Evolutionary conservation across 192 early-diverging fungal genomes (phyloP), one percentile per base, ranked within the genome.

Genomic region (Backusella westeae): DNA sequence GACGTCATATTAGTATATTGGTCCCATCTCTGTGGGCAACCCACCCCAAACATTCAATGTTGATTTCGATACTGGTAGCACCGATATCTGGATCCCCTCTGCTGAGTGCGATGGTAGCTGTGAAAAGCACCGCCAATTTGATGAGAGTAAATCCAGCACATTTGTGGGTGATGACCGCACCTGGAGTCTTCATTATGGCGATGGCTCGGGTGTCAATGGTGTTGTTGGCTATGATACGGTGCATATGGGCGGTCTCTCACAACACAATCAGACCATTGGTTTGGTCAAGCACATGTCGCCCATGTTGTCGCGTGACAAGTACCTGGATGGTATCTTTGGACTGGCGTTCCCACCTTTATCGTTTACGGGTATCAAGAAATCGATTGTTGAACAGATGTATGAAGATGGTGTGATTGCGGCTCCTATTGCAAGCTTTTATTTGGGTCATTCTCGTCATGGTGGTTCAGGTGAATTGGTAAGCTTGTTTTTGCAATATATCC

Each of bases 51-150:
- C 76, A 26, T 93, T 93, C 65, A 86, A 88, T 17, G 80, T 93
- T 71, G 88, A 87, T 34, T 91, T 94, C 72, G 93, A 94, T 70
- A 94, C 93, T 0, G 93, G 93, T 7, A 91, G 90, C n/a, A 83
- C 88, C 32, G 90, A 92, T 80, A 77, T 94, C 46, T 94, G 93
- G 91, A 59, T 88, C 17, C 80, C 87, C 12, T 77, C 80, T 38
- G 67, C 70, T 6, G 52, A 71, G 0, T 88, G 85, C 42, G 68
- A 44, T 34, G 26, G 26, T 17, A 76, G 52, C 6, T 72, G 77
- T 34, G 75, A 49, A 6, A 71, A 66, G 3, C 85, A 83, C 36
- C 71, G 75, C 21, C 69, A 69, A 19, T 78, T 84, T 12, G 72
- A 77, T 15, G 73, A 81, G 9, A 68, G 49, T 0, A 4, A 67